phyloP scores from a whole-genome alignment of 352 stramenopile genomes.

The Stramenopiles sp. region DNA sequence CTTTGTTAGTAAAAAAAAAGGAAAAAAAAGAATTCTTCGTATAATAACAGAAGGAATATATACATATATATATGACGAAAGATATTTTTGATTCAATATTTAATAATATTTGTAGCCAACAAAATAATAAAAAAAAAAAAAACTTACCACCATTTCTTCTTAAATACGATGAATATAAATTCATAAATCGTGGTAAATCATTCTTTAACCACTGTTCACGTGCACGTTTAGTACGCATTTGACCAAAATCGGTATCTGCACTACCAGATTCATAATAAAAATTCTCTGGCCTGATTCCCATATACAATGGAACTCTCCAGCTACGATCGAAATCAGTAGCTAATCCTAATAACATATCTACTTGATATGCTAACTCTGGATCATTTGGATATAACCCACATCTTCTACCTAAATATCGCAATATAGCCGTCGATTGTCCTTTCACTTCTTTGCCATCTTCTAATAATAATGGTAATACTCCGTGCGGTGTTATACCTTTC shows the following conservation, averaged over 20 bases:
- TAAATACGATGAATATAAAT: too few relatives aligned
- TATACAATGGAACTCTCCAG: constrained; percentile 22
- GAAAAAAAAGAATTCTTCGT: too few relatives aligned
- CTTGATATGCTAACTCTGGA: constrained; percentile 15
- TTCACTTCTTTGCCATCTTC: constrained; percentile 23
- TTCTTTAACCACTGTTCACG: constrained; percentile 23
- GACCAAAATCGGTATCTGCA: constrained; percentile 23
- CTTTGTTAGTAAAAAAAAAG: too few relatives aligned
- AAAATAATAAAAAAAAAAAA: too few relatives aligned
- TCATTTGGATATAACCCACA: constrained; percentile 24
- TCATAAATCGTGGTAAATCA: constrained; percentile 24
- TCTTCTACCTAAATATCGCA: constrained; percentile 21
- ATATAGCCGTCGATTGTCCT: constrained; percentile 27
- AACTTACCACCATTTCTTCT: too few relatives aligned
- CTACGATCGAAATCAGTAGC: constrained; percentile 23
- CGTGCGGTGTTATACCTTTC: constrained; percentile 30
- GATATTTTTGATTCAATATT: too few relatives aligned
- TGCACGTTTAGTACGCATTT: constrained; percentile 24
- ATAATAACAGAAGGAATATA: too few relatives aligned
- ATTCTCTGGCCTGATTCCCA: constrained; percentile 24
- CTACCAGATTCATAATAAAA: constrained; percentile 24
- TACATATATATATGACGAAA: too few relatives aligned
- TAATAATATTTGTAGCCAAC: too few relatives aligned
- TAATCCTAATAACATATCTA: constrained; percentile 27
- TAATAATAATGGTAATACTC: constrained; percentile 28